Evolutionary conservation across 202 grass and related monocot genomes (phyloP), one percentile per base, ranked within the genome.

Genomic region (Saccharum hybrid): DNA sequence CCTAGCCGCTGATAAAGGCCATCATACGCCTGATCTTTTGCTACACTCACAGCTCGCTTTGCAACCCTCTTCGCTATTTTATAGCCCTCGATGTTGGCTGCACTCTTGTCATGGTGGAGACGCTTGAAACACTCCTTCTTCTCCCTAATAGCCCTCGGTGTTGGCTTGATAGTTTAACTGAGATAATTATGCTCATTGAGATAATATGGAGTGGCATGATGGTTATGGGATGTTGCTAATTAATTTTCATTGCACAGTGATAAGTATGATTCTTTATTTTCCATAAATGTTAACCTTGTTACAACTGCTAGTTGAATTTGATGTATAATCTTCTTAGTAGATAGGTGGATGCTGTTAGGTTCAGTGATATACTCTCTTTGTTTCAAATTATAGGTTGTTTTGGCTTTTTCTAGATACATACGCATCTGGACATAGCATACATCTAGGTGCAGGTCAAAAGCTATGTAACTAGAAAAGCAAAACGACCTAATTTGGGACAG

Each of bases 181-280:
- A 61, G 38, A 67, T 76, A 8, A 31, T 7, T 40, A 16, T 31
- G 39, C 38, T 72, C 9, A 16, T 46, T 36, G 7, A 57, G 26
- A 68, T 51, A 64, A 57, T 45, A 16, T 56, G 5, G 33, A 43
- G 26, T 3, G 2, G 2, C 60, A 13, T 14, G 23, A 45, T 34
- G 18, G 4, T 60, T 70, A 46, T 66, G 63, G 22, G 68, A 80
- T 18, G 36, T 26, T 66, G 16, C 6, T 79, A 67, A 79, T 66
- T 60, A 23, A 8, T 59, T 36, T 54, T 34, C 5, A 36, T 43
- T 56, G n/a, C 13, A 66, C 13, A 8, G 10, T 30, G 42, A 66
- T 34, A 22, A 2, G 15, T 33, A 12, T 10, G 41, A 0, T 59
- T 76, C 43, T 7, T 48, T 70, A 4, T 54, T 6, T 78, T 71